A percentile compares a stretch with the other conserved stretches of the same genome.
phyloP scores from a whole-genome alignment of 2,329 filamentous ascomycete genomes.

The Stemphylium beticola region DNA sequence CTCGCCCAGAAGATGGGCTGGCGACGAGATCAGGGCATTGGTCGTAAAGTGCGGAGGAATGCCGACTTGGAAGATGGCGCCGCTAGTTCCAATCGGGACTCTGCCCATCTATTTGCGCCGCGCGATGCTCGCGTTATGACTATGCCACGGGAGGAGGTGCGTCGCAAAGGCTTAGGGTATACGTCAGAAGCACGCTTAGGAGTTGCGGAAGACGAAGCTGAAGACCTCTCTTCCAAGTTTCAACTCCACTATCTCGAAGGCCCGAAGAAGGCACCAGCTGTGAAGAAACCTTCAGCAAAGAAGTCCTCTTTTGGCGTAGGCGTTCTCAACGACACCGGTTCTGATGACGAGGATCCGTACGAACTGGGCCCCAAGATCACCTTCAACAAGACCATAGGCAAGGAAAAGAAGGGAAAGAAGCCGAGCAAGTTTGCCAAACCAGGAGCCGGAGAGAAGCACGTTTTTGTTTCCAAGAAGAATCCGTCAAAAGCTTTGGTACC shows the following conservation, averaged over 20 bases:
- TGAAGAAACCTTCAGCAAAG: constrained; percentile 55
- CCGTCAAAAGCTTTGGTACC: constrained; percentile 55
- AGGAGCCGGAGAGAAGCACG: constrained; percentile 68
- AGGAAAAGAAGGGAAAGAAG: constrained; percentile 75
- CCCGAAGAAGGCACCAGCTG: constrained; percentile 19
- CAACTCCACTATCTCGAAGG: constrained; percentile 34
- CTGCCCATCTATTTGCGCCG: constrained; percentile 80
- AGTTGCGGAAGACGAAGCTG: constrained; percentile 34
- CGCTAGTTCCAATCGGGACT: constrained; percentile 49
- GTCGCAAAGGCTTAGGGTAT: constrained; percentile 71
- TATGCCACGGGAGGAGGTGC: constrained; percentile 69
- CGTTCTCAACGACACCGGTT: constrained; percentile 88
- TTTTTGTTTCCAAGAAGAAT: constrained; percentile 75
- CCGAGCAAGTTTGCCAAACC: constrained; percentile 65
- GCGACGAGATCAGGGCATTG: constrained; percentile 91
- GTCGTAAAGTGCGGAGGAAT: constrained; percentile 78
- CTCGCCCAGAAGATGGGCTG: constrained; percentile 93
- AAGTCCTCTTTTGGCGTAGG: constrained; percentile 86
- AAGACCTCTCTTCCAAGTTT: constrained; percentile 18
- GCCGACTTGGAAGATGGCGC: constrained; percentile 68
- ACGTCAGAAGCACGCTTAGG: constrained; percentile 63
- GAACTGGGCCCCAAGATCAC: constrained; percentile 89
- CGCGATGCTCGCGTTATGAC: constrained; percentile 74
- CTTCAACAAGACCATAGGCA: constrained; percentile 81
- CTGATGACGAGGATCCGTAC: constrained; percentile 94